phyloP scores from a whole-genome alignment of 805 yeast genomes.

The Metschnikowia reukaufii region DNA sequence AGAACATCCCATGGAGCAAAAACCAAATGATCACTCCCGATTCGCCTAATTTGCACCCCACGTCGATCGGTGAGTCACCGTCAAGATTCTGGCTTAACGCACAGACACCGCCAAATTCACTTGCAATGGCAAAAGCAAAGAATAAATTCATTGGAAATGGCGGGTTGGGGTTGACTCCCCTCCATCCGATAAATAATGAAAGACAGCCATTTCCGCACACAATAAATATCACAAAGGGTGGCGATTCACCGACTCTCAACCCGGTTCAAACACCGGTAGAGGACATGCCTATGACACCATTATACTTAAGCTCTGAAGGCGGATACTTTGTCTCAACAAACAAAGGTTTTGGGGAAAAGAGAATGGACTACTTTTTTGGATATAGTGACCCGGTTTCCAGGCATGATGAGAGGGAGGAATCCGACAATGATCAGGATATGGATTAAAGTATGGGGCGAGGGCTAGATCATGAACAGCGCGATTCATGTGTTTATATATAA shows the following conservation, averaged over 20 bases:
- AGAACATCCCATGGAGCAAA: conserved; percentile 31
- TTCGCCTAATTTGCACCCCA: conserved; percentile 53
- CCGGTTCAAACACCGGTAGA: conserved; percentile 46
- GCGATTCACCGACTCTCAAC: conserved; percentile 35
- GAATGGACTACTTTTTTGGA: conserved; percentile 8
- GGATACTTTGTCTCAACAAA: conserved; percentile 16
- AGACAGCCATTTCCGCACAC: conserved; percentile 1
- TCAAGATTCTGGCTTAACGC: conserved; percentile 54
- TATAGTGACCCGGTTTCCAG: background rate
- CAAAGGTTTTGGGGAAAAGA: conserved; percentile 5
- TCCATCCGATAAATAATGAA: conserved; percentile 1
- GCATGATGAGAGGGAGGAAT: conserved; percentile 1
- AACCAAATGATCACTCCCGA: conserved; percentile 38
- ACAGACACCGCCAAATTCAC: conserved; percentile 50
- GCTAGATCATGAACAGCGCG: background rate
- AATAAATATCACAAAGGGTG: conserved; percentile 8
- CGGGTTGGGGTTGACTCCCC: conserved; percentile 2
- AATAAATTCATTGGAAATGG: conserved; percentile 11
- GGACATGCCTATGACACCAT: conserved; percentile 47
- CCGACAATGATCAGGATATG: conserved; percentile 1
- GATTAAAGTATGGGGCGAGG: background rate
- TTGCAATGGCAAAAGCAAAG: conserved; percentile 23
- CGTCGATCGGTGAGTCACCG: conserved; percentile 55
- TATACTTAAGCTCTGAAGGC: conserved; percentile 21
- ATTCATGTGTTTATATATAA: background rate